Percentiles rank a stretch among this genome's conserved stretches.
Conservation (phyloP, 2,329 filamentous ascomycete species). For the Emmonsia crescens region DNA sequence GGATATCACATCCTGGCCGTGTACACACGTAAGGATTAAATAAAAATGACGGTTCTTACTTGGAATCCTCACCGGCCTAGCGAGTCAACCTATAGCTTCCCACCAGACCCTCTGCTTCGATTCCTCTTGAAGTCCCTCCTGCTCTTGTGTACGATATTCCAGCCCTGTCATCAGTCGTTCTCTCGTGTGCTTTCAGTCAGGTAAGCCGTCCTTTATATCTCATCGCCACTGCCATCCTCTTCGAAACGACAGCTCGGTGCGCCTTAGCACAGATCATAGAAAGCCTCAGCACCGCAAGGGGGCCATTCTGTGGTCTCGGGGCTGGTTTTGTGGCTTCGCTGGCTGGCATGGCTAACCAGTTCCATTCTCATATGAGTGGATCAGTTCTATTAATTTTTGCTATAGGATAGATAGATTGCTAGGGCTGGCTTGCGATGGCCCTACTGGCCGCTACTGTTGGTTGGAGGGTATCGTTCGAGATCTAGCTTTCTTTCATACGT, state of each 20-base stretch:
- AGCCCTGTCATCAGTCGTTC: slow-evolving; percentile 62
- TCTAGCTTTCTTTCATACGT: slow-evolving; percentile 44
- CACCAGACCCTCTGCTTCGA: slow-evolving; percentile 66
- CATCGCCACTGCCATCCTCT: slow-evolving; percentile 50
- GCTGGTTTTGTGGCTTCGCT: slow-evolving; percentile 60
- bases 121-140: slow-evolving; percentile 75
- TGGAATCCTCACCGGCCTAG: too few species aligned
- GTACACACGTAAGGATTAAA: too few species aligned
- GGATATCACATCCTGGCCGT: slow-evolving; percentile 68
- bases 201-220: slow-evolving; percentile 59
- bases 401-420: slow-evolving; percentile 25
- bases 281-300: slow-evolving; percentile 60
- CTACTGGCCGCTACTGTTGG: slow-evolving; percentile 31
- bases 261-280: slow-evolving; percentile 57
- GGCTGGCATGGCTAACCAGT: slow-evolving; percentile 46
- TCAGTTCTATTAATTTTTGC: slow-evolving; percentile 37
- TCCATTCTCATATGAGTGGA: slow-evolving; percentile 67
- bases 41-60: too few species aligned
- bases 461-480: slow-evolving; percentile 35
- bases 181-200: slow-evolving; percentile 65
- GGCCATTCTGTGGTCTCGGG: slow-evolving; percentile 60
- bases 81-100: slow-evolving; percentile 51
- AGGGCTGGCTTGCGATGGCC: slow-evolving; percentile 30
- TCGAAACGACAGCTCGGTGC: slow-evolving; percentile 58
- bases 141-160: slow-evolving; percentile 63